Conservation (phyloP, 2,329 filamentous ascomycete genomes). For the Talaromyces atroroseus region DNA sequence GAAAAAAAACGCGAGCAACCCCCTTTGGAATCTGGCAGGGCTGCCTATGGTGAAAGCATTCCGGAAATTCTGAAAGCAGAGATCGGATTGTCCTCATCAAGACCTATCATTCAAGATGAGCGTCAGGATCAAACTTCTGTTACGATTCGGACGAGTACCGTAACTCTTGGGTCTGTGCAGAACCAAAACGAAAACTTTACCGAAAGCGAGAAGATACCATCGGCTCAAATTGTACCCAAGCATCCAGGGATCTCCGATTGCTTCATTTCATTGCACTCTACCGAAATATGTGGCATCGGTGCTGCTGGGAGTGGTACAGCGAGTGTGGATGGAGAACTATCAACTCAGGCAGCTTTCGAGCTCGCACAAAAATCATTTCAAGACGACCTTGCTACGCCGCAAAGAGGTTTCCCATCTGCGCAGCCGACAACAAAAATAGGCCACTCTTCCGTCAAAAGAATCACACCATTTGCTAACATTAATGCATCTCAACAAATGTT, state of each 20-base stretch:
- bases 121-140: conserved; percentile 1
- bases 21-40: conserved; percentile 9
- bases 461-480: conserved; percentile 28
- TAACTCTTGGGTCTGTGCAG: neutral
- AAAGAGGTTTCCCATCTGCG: conserved; percentile 5
- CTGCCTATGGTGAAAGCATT: neutral
- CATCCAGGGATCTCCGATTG: conserved; percentile 26
- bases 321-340: conserved; percentile 30
- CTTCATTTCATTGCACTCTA: conserved; percentile 35
- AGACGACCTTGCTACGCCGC: conserved; percentile 31
- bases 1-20: conserved; percentile 7
- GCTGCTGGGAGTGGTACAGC: conserved; percentile 18
- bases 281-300: conserved; percentile 20
- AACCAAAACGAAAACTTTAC: neutral
- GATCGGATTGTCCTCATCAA: neutral
- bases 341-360: conserved; percentile 36
- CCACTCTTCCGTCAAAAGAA: conserved; percentile 17
- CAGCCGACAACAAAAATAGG: conserved; percentile 1
- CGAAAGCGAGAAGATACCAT: conserved; percentile 27
- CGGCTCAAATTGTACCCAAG: conserved; percentile 31
- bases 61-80: neutral
- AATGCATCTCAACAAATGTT: conserved; percentile 8
- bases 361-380: conserved; percentile 37
- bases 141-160: neutral
- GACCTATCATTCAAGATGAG: neutral